Evolutionary conservation across 2,329 filamentous ascomycete species (phyloP).

Genomic region (Talaromyces sp.): DNA sequence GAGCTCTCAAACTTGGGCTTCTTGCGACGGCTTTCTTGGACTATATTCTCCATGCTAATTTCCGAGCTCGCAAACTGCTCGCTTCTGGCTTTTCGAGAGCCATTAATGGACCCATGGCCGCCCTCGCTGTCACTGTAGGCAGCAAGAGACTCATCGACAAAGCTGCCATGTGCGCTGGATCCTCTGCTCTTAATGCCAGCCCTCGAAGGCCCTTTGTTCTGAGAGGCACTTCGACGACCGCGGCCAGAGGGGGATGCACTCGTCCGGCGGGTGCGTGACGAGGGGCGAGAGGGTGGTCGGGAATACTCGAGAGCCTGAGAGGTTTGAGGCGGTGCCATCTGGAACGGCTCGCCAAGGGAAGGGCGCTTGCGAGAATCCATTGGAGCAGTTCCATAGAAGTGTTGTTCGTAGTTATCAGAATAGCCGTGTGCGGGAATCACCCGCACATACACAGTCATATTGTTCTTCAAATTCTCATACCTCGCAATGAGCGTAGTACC

Average conservation of each 20-base stretch:
- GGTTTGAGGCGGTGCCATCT: conserved; percentile 57
- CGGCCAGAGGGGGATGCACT: conserved; percentile 71
- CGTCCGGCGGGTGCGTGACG: conserved; percentile 68
- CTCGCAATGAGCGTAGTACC: conserved; percentile 89
- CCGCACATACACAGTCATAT: conserved; percentile 90
- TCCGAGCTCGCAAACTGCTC: conserved; percentile 91
- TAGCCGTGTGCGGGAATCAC: conserved; percentile 62
- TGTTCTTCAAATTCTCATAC: conserved; percentile 90
- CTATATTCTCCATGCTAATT: conserved; percentile 96
- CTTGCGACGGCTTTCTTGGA: conserved; percentile 93
- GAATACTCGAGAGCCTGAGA: conserved; percentile 51
- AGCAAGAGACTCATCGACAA: conserved; percentile 65
- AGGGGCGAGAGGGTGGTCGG: conserved; percentile 62
- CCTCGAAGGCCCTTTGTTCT: conserved; percentile 67
- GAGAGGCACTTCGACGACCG: conserved; percentile 73
- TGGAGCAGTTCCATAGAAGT: conserved; percentile 45
- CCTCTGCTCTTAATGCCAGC: conserved; percentile 64
- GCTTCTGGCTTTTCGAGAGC: conserved; percentile 68
- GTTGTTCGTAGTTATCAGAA: conserved; percentile 39
- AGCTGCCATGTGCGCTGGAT: conserved; percentile 54
- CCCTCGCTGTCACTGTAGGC: conserved; percentile 86
- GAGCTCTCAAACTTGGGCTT: conserved; percentile 94
- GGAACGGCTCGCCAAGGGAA: conserved; percentile 61
- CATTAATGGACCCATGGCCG: conserved; percentile 66
- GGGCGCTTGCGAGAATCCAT: conserved; percentile 51